These are phyloP conservation scores for Ophiosphaerella narmari DNA, from an alignment of 2,329 filamentous ascomycete species.

Conservation along the genomic window DNA sequence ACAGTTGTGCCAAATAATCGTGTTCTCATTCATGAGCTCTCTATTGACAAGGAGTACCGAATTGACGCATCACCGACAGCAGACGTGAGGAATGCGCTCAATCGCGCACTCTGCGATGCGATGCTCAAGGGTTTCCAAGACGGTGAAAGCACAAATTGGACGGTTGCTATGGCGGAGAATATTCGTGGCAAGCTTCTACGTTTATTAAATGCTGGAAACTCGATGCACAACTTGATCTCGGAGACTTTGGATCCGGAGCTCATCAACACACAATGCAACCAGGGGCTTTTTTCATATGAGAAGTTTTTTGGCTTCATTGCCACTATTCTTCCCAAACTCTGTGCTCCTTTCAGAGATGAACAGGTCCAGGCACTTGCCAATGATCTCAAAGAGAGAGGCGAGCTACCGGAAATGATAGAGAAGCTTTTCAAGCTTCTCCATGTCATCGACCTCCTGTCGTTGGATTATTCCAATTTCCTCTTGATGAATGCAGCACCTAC, in stretches of 20 bases:
- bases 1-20: conserved; percentile 73
- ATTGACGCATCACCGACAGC: conserved; percentile 65
- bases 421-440: conserved; percentile 75
- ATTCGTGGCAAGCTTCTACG: conserved; percentile 74
- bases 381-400: conserved; percentile 55
- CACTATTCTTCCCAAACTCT: conserved; percentile 75
- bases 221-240: conserved; percentile 74
- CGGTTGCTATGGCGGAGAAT: conserved; percentile 71
- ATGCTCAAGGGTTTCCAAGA: conserved; percentile 67
- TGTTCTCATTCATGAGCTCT: conserved; percentile 76
- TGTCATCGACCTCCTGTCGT: conserved; percentile 76
- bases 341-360: conserved; percentile 78
- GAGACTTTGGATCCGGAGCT: conserved; percentile 76
- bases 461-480: conserved; percentile 83
- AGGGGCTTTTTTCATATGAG: conserved; percentile 78
- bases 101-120: conserved; percentile 63
- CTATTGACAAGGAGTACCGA: conserved; percentile 77
- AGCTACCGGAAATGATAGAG: conserved; percentile 70
- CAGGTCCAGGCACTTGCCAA: conserved; percentile 72
- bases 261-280: conserved; percentile 69
- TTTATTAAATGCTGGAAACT: conserved; percentile 70
- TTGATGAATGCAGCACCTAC: conserved; percentile 72
- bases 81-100: conserved; percentile 61
- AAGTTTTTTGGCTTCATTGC: conserved; percentile 80
- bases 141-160: conserved; percentile 69